phyloP scores from a whole-genome alignment of 2,329 filamentous ascomycete genomes.

The Xylaria sp. region DNA sequence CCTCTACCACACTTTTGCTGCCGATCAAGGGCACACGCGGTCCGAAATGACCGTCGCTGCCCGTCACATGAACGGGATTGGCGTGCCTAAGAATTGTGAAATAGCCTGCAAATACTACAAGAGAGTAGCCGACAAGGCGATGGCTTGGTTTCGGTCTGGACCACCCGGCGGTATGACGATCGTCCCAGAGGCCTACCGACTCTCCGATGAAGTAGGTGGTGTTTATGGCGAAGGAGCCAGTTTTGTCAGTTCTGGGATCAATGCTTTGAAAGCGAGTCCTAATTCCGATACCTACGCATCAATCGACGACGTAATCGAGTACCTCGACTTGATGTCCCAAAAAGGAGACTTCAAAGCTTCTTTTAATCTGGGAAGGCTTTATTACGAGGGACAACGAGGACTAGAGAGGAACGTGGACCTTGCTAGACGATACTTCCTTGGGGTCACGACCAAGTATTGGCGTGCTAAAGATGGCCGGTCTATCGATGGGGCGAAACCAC shows the following conservation, averaged over 20 bases:
- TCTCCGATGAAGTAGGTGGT: slow-evolving; percentile 90
- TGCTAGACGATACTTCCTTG: slow-evolving; percentile 83
- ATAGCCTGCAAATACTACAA: slow-evolving; percentile 89
- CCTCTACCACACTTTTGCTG: slow-evolving; percentile 94
- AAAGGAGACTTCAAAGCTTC: slow-evolving; percentile 91
- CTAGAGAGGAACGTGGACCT: slow-evolving; percentile 77
- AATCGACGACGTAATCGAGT: slow-evolving; percentile 93
- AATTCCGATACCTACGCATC: slow-evolving; percentile 85
- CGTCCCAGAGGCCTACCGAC: slow-evolving; percentile 80
- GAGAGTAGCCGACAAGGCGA: slow-evolving; percentile 90
- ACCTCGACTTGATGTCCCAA: slow-evolving; percentile 87
- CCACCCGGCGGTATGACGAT: slow-evolving; percentile 87
- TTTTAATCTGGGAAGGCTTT: slow-evolving; percentile 83
- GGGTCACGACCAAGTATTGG: slow-evolving; percentile 86
- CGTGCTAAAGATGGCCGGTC: slow-evolving; percentile 75
- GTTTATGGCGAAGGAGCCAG: slow-evolving; percentile 97
- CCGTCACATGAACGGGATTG: slow-evolving; percentile 85
- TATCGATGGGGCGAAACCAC: slow-evolving; percentile 73
- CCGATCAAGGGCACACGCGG: slow-evolving; percentile 80
- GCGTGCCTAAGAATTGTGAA: slow-evolving; percentile 86
- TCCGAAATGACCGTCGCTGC: slow-evolving; percentile 96
- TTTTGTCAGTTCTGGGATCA: slow-evolving; percentile 83
- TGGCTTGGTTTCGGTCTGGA: slow-evolving; percentile 86
- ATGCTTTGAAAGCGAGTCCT: slow-evolving; percentile 77
- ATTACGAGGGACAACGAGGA: slow-evolving; percentile 85